Base-by-base conservation (phyloP, 106 monocot genomes). In the Dactylorhiza incarnata region DNA sequence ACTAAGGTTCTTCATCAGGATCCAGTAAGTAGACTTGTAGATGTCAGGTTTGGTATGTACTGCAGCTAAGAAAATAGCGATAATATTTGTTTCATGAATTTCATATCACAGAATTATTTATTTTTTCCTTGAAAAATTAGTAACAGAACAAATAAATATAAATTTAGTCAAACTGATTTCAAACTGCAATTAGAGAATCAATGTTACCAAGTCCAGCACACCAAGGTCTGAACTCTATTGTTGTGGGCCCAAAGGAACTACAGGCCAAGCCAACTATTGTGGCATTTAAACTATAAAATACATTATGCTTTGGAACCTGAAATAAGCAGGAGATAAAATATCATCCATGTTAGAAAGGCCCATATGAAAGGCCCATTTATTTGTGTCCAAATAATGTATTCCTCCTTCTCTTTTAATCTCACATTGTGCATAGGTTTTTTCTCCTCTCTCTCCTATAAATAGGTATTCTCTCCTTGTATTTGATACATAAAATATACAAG, bases 251-350 rank as follows among this genome's bases (percentile, higher is more conserved):
- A 54, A n/a, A 63, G 73, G 78, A 82, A 75, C 83, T 86, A 74
- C 84, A 74, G 15, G 89, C 87, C 77, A 97, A 77, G 47, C 97
- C 97, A 81, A 97, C 91, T 45, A 94, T 91, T 49, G 89, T 91
- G 48, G 89, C 94, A 86, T 97, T 97, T 46, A 97, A 70, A 81
- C 94, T 94, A 67, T 91, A 85, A 72, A 91, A 96, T 26, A 82
- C 75, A n/a, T n/a, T n/a, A n/a, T n/a, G n/a, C n/a, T n/a, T n/a
- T n/a, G n/a, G n/a, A n/a, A n/a, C n/a, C n/a, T n/a, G n/a, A n/a
- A n/a, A n/a, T n/a, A n/a, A n/a, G n/a, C n/a, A n/a, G n/a, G n/a
- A n/a, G n/a, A n/a, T n/a, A n/a, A n/a, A n/a, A n/a, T n/a, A n/a
- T n/a, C n/a, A n/a, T n/a, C n/a, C n/a, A n/a, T n/a, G n/a, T n/a